Base-by-base conservation (phyloP, 129 eudicot genomes). In the Flaveria linearis region DNA sequence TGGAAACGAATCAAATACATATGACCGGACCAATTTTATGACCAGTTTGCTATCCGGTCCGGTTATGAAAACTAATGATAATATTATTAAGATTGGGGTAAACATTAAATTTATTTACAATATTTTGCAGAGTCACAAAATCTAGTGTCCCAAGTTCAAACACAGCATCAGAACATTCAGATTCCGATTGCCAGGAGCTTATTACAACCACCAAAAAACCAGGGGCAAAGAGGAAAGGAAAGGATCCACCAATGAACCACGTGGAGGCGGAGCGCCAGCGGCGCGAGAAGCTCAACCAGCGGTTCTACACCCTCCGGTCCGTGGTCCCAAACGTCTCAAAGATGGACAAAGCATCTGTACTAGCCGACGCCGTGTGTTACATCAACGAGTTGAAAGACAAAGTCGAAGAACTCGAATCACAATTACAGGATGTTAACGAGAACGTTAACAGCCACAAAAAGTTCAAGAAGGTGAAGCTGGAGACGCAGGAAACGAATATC, bases 191-290 rank as follows among this genome's bases (percentile, higher is more conserved):
- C 13, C 49, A 8, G 47, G 9, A 6, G 13, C 12, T 43, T 11
- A 11, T 43, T 43, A 43, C 49, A 43, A 9, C 12, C 49, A 43
- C 7, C 10, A 43, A 43, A 43, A 43, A 43, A 43, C 49, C 49
- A 43, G 13, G 12, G 13, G 12, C 13, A 11, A 43, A 9, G 3
- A 43, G 49, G 13, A 43, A 43, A 11, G 10, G 2, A 43, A 43
- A 43, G 49, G 49, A 11, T 9, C 49, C 49, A 3, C 89, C 87
- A 0, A 41, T 76, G 57, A 79, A 79, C 82, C 90, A 86, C 75
- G 88, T 88, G 75, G 91, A 89, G 80, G 89, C 91, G 20, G 96
- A 89, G 86, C 68, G 96, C 49, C 96, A 86, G 79, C 56, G 96
- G 68, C 70, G 96, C 61, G 89, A 89, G 85, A 89, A 83, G 86